Evolutionary conservation across 139 green algal genomes (phyloP), one percentile per base, ranked within the genome.

Genomic region (Chlorella sorokiniana): DNA sequence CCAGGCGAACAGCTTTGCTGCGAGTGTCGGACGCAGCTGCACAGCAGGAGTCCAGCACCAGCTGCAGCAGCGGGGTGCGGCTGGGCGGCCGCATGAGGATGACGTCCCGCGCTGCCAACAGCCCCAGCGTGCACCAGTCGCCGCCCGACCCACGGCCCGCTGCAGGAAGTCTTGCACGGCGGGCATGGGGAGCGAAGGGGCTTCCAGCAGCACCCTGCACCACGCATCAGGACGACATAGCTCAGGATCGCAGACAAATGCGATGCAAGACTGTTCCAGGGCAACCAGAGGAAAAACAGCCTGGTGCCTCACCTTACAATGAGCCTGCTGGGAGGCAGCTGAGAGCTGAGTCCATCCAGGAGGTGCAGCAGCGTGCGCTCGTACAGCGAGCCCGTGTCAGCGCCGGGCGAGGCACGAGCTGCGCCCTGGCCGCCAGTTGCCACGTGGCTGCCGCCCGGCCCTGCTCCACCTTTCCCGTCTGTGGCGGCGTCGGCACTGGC

Each of bases 1-100:
- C 74, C 76, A 95, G 84, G 18, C 90, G 78, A 11, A 94, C 82
- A 23, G 91, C 92, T 42, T 91, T 89, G 68, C 59, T 84, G 52
- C 86, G 81, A 7, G 86, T 67, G 62, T 87, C 83, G 20, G 70
- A 16, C 22, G 67, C 31, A 23, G 38, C 35, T 29, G 67, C 76
- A 25, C 81, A 77, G 31, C 83, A 82, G 18, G 88, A 86, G 2
- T 84, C 77, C 52, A 95, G 78, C 38, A 91, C 81, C 31, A 94
- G 70, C 22, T 70, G 56, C 72, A 95, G 69, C 67, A 87, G 63
- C 25, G 61, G 11, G 6, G 62, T 54, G 40, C 87, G 87, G 77
- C 56, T 80, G 16, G 87, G 85, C 10, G 91, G 87, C 27, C 91
- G 76, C 35, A 42, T 29, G 75, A 90, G 83, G 51, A 94, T 82